Percentiles rank a stretch among this genome's conserved stretches.
These are phyloP conservation scores for Volvariella surrecta DNA, from an alignment of 1,284 basidiomycete genomes.

Conservation along the genomic window DNA sequence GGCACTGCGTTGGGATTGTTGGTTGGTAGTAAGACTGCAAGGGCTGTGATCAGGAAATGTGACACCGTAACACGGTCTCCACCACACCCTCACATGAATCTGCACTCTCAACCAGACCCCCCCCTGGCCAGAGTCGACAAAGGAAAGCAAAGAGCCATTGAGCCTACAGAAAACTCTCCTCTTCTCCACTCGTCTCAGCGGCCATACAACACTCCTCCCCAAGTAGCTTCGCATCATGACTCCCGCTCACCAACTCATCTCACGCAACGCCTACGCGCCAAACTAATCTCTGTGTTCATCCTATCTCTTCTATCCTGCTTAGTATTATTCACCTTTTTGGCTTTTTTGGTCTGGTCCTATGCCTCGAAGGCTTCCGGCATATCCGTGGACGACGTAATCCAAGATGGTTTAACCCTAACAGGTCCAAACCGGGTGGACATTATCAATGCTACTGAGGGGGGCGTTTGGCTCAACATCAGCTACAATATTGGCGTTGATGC, in stretches of 20 bases:
- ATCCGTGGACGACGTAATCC: conserved; percentile 50
- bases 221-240: conserved; percentile 16
- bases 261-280: conserved; percentile 30
- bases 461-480: conserved; percentile 50
- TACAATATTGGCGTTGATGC: conserved; percentile 57
- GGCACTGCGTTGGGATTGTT: too few species aligned
- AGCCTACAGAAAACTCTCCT: conserved; percentile 17
- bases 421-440: conserved; percentile 57
- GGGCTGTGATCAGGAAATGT: too few species aligned
- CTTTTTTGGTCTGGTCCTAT: conserved; percentile 54
- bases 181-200: conserved; percentile 14
- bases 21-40: too few species aligned
- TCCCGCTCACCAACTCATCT: conserved; percentile 11
- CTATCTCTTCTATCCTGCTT: conserved; percentile 30
- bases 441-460: conserved; percentile 50
- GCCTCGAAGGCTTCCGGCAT: conserved; percentile 42
- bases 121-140: conserved; percentile 12
- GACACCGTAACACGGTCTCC: background rate
- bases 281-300: conserved; percentile 41
- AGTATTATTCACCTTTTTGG: conserved; percentile 31
- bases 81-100: background rate
- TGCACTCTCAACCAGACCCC: background rate
- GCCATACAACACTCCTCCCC: conserved; percentile 12
- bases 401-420: conserved; percentile 43
- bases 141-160: conserved; percentile 17